These are phyloP conservation scores for Trametes polyzona DNA, from an alignment of 1,284 basidiomycete genomes.

Conservation along the genomic window DNA sequence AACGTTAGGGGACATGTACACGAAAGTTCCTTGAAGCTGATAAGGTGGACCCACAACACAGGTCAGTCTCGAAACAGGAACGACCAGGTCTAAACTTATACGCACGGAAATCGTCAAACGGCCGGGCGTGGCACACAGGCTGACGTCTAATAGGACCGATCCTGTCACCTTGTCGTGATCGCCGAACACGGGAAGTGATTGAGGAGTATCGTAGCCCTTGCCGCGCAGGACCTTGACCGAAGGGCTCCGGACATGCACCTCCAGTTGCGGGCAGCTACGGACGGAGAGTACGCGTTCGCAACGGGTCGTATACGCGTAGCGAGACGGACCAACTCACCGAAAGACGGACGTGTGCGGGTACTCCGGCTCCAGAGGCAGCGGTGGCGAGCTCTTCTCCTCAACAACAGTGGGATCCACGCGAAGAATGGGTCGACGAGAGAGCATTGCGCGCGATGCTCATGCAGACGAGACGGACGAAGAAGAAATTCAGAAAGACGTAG, in stretches of 20 bases:
- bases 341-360: conserved; percentile 38
- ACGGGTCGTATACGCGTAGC: neutral
- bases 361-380: conserved; percentile 9
- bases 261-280: conserved; percentile 56
- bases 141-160: conserved; percentile 55
- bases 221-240: conserved; percentile 53
- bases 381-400: conserved; percentile 9
- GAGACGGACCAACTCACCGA: conserved; percentile 29
- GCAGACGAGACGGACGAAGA: conserved; percentile 16
- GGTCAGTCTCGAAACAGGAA: neutral
- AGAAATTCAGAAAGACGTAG: conserved; percentile 15
- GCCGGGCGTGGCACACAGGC: conserved; percentile 51
- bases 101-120: conserved; percentile 61
- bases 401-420: conserved; percentile 20
- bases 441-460: conserved; percentile 20
- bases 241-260: conserved; percentile 62
- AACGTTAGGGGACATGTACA: conserved; percentile 46
- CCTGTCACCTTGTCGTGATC: conserved; percentile 64
- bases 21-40: conserved; percentile 67
- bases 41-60: neutral
- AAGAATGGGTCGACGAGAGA: conserved; percentile 22
- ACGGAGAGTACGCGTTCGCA: neutral
- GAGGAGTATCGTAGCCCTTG: conserved; percentile 38
- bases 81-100: conserved; percentile 2
- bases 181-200: conserved; percentile 59